A percentile compares a stretch with the other conserved stretches of the same genome.
These are phyloP conservation scores for Stachybotrys chartarum DNA, from an alignment of 2,329 filamentous ascomycete genomes.

Conservation along the genomic window DNA sequence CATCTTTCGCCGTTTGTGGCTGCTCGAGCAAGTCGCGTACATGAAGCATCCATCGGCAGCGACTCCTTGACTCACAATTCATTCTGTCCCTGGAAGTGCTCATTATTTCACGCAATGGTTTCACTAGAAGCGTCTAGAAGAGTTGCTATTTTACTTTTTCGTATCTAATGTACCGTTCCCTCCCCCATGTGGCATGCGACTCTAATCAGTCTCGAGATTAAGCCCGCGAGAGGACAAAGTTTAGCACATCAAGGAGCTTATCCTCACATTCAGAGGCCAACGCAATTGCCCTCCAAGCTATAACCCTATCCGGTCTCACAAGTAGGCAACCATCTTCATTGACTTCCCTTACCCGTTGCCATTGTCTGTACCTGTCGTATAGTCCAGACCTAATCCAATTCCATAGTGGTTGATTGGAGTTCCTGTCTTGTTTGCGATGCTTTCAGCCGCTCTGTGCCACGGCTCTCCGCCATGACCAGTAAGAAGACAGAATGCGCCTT, in stretches of 20 bases:
- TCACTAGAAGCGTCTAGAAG: too few species aligned
- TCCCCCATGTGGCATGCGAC: too few species aligned
- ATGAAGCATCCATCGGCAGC: too few species aligned
- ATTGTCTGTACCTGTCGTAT: slow-evolving; percentile 2
- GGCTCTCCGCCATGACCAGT: slow-evolving; percentile 3
- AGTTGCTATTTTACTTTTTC: too few species aligned
- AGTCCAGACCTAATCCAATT: slow-evolving; percentile 3
- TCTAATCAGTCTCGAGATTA: background rate
- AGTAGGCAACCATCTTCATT: slow-evolving; percentile 3
- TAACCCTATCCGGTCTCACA: slow-evolving; percentile 3
- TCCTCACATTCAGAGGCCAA: background rate
- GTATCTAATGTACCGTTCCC: too few species aligned
- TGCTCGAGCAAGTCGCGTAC: too few species aligned
- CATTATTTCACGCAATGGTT: too few species aligned
- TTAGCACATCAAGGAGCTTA: background rate
- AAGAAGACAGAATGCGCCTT: slow-evolving; percentile 2
- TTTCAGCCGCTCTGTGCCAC: slow-evolving; percentile 1
- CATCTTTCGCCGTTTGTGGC: too few species aligned
- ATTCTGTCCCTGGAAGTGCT: too few species aligned
- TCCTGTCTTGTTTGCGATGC: background rate
- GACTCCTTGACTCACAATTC: too few species aligned
- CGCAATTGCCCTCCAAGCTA: slow-evolving; percentile 1
- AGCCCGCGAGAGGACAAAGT: background rate
- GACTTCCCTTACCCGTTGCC: slow-evolving; percentile 1
- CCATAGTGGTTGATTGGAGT: slow-evolving; percentile 1